Conservation (phyloP, 106 monocot genomes). For the Apostasia ramifera region DNA sequence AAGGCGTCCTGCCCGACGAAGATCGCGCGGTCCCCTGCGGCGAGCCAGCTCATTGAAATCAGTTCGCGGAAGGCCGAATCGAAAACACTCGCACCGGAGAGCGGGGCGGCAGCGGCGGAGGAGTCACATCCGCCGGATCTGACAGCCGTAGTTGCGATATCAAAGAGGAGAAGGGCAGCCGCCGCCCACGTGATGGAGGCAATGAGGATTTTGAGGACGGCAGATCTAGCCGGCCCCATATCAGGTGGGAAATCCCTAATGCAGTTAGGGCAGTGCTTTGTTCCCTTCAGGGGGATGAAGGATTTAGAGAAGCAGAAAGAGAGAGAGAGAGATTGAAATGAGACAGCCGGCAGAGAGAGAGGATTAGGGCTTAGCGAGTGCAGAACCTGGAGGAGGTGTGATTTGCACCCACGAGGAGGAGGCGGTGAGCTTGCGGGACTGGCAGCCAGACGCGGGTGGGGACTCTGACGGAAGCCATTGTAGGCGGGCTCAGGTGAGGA, state of each 20-base stretch:
- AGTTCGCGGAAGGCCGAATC: conserved; percentile 22
- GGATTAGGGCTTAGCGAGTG: conserved; percentile 23
- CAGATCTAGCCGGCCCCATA: conserved; percentile 11
- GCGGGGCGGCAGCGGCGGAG: background rate
- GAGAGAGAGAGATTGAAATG: background rate
- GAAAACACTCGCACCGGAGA: conserved; percentile 10
- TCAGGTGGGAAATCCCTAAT: no score
- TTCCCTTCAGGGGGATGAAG: background rate
- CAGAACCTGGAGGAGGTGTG: conserved; percentile 37
- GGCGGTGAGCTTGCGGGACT: conserved; percentile 7
- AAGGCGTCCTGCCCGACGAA: conserved; percentile 19
- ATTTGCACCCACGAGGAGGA: conserved; percentile 31
- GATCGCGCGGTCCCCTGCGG: conserved; percentile 10
- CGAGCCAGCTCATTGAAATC: conserved; percentile 13
- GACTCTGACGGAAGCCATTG: conserved; percentile 15
- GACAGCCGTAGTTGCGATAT: background rate
- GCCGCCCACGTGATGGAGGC: conserved; percentile 9
- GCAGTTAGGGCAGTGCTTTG: background rate
- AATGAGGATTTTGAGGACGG: conserved; percentile 12
- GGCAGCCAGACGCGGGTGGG: conserved; percentile 27
- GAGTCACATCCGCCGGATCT: conserved; percentile 11
- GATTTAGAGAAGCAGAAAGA: background rate
- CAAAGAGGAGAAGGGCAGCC: conserved; percentile 2
- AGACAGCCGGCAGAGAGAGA: background rate
- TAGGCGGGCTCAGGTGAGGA: background rate